These are phyloP conservation scores for Aureobasidium sp. DNA, from an alignment of 2,329 filamentous ascomycete genomes.

Conservation along the genomic window DNA sequence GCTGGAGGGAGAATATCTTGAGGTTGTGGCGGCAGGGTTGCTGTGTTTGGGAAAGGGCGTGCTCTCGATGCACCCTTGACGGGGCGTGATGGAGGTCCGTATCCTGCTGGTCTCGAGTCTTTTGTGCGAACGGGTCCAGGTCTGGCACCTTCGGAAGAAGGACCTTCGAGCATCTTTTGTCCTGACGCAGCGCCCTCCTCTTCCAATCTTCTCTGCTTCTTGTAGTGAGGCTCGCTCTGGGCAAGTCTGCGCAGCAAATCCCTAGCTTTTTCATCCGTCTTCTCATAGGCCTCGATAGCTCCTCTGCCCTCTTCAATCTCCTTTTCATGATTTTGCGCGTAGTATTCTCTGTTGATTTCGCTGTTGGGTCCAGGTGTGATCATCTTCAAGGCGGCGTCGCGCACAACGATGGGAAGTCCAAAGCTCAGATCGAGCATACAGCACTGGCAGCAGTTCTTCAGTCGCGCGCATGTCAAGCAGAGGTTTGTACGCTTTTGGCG, in stretches of 20 bases:
- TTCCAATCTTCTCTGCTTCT: slow-evolving; percentile 71
- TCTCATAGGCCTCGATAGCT: slow-evolving; percentile 77
- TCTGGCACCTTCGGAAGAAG: slow-evolving; percentile 25
- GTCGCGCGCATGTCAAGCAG: slow-evolving; percentile 87
- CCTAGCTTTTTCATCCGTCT: slow-evolving; percentile 92
- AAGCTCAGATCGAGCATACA: slow-evolving; percentile 98
- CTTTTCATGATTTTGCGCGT: slow-evolving; percentile 92
- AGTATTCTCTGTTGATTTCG: slow-evolving; percentile 92
- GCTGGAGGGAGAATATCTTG: slow-evolving; percentile 79
- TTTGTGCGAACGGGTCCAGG: slow-evolving; percentile 73
- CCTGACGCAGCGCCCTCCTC: slow-evolving; percentile 37
- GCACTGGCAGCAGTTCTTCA: slow-evolving; percentile 98
- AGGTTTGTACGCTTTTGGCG: slow-evolving; percentile 92
- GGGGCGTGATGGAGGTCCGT: slow-evolving; percentile 23
- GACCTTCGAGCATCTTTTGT: slow-evolving; percentile 35
- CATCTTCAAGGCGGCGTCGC: slow-evolving; percentile 96
- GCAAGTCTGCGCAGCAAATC: slow-evolving; percentile 79
- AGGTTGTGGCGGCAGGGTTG: slow-evolving; percentile 68
- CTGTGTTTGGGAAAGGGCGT: slow-evolving; percentile 55
- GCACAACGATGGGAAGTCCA: slow-evolving; percentile 85
- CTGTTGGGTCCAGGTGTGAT: slow-evolving; percentile 87
- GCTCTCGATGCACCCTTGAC: slow-evolving; percentile 39
- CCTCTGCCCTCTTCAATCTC: slow-evolving; percentile 88
- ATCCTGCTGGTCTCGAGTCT: slow-evolving; percentile 35
- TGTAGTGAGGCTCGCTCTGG: slow-evolving; percentile 89